Evolutionary conservation across 768 basidiomycete species (phyloP), one percentile per base, ranked within the genome.

Genomic region (Serendipita sp.): DNA sequence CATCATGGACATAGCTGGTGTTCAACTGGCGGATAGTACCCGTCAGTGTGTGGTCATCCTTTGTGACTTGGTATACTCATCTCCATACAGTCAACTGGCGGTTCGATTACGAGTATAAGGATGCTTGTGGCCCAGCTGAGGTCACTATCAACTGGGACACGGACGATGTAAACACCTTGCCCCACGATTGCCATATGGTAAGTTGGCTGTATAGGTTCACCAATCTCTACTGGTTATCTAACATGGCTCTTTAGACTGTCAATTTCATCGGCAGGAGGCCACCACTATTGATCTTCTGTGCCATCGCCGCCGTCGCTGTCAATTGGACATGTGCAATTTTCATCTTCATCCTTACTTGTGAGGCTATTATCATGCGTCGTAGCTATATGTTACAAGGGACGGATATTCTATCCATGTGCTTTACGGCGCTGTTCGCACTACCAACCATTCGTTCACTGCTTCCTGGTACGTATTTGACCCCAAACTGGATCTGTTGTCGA

Each of bases 271-370:
- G 16, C 11, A 11, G 15, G 31, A 15, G 55, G 33, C 55, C 55
- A 2, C 55, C 55, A 31, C 16, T 60, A 1, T 23, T 60, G 27
- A 60, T 27, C 16, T 60, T 60, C 36, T 23, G 27, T 2, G 55
- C 36, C 33, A 36, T 60, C 10, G 36, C 36, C n/a, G 36, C 29
- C 8, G 27, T 60, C 16, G 8, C 31, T 1, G 55, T 60, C 55
- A 60, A 60, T 29, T 60, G 55, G 55, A 60, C 55, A 36, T 60
- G 27, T 8, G 36, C 55, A 4, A 11, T 60, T 8, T 60, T 60
- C 55, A 60, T 60, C 27, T 60, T 60, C 34, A 29, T 60, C 16
- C 55, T 60, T 34, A 60, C 55, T n/a, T 60, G 55, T n/a, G 55
- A 60, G n/a, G 55, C 55, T 4, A 33, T 60, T 8, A n/a, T 60